phyloP scores from a whole-genome alignment of 2,329 filamentous ascomycete species.

The Monosporascus sp. region DNA sequence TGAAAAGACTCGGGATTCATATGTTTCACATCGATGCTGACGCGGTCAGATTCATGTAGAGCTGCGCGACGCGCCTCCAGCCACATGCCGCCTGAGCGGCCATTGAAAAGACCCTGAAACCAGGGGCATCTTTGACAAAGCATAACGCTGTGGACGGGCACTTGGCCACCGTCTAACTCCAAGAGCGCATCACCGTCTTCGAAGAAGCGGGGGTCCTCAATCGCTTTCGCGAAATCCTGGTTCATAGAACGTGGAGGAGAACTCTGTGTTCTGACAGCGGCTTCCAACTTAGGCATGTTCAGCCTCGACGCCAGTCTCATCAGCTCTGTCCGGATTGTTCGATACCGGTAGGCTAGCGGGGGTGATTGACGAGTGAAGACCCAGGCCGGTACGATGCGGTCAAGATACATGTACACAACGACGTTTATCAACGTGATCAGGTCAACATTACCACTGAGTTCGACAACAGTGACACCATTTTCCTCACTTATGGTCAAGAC shows the following conservation, averaged over 20 bases:
- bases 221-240: slow-evolving; percentile 64
- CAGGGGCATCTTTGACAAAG: slow-evolving; percentile 84
- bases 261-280: slow-evolving; percentile 70
- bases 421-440: slow-evolving; percentile 75
- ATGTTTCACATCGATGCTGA: slow-evolving; percentile 78
- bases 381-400: slow-evolving; percentile 80
- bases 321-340: slow-evolving; percentile 76
- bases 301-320: slow-evolving; percentile 76
- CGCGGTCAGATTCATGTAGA: slow-evolving; percentile 36
- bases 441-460: slow-evolving; percentile 64
- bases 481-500: slow-evolving; percentile 50
- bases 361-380: slow-evolving; percentile 65
- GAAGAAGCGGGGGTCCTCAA: slow-evolving; percentile 66
- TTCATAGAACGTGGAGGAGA: slow-evolving; percentile 59
- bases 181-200: slow-evolving; percentile 74
- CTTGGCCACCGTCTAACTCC: slow-evolving; percentile 68
- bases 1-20: slow-evolving; percentile 68
- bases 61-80: slow-evolving; percentile 60
- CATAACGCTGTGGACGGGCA: slow-evolving; percentile 70
- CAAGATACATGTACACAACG: slow-evolving; percentile 74
- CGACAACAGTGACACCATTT: slow-evolving; percentile 50
- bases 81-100: slow-evolving; percentile 83
- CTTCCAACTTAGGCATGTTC: slow-evolving; percentile 66
- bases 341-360: slow-evolving; percentile 64
- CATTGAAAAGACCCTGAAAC: slow-evolving; percentile 84